Evolutionary conservation across 2,329 filamentous ascomycete genomes (phyloP).

Genomic region (Dactylonectria estremocensis): DNA sequence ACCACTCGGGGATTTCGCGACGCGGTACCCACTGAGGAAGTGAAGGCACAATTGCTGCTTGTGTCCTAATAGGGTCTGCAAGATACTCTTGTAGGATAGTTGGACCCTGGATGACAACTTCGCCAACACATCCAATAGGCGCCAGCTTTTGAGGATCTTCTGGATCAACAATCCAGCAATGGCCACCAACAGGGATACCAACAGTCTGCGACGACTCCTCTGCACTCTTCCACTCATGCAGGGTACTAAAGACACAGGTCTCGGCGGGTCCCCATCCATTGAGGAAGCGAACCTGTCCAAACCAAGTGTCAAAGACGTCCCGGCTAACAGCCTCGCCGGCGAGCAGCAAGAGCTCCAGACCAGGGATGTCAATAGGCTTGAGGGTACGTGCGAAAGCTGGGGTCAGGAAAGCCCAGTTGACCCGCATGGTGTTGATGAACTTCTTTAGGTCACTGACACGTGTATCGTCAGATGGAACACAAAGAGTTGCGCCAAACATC

Average conservation of each 20-base stretch:
- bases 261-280: slow-evolving; percentile 34
- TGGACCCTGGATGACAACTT: slow-evolving; percentile 48
- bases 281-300: slow-evolving; percentile 25
- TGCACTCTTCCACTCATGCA: slow-evolving; percentile 20
- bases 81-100: slow-evolving; percentile 64
- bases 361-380: background rate
- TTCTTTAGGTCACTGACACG: slow-evolving; percentile 1
- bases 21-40: slow-evolving; percentile 4
- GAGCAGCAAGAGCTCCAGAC: slow-evolving; percentile 21
- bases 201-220: slow-evolving; percentile 17
- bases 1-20: background rate
- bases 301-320: slow-evolving; percentile 27
- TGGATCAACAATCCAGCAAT: slow-evolving; percentile 31
- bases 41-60: slow-evolving; percentile 2
- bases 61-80: slow-evolving; percentile 42
- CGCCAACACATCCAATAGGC: slow-evolving; percentile 33
- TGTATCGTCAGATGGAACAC: slow-evolving; percentile 9
- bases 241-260: slow-evolving; percentile 27
- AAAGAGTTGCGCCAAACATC: background rate
- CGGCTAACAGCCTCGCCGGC: slow-evolving; percentile 27
- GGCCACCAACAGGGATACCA: slow-evolving; percentile 28
- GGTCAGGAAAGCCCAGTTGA: slow-evolving; percentile 20
- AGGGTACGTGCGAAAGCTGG: slow-evolving; percentile 12
- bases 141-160: slow-evolving; percentile 24
- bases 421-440: background rate